Base-by-base conservation (phyloP, 164 flowering plant species). In the Echeveria elegans region DNA sequence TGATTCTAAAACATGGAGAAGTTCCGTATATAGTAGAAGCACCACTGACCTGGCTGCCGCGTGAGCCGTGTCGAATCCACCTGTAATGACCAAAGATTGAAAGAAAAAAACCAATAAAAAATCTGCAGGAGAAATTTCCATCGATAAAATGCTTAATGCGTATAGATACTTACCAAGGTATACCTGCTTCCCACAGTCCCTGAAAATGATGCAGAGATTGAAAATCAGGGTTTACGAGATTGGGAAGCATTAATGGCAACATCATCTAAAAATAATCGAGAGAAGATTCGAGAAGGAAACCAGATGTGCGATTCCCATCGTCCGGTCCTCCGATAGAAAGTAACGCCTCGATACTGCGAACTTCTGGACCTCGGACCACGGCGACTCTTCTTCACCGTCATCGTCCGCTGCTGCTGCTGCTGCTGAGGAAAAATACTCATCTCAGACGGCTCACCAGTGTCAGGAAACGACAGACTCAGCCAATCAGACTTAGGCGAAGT, bases 281-380 rank as follows among this genome's bases (percentile, higher is more conserved):
- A 43, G 47, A 16, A 43, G 16, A 2, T 56, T 28, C 0, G 6
- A 28, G 30, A 56, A 63, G n/a, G 47, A 23, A 15, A 89, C 97
- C 97, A 92, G 32, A 92, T 92, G 73, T 92, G 97, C 1, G 97
- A 92, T 70, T 92, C 97, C 96, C 97, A 91, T 70, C 97, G 72
- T 19, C 98, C 93, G 14, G 98, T 90, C 76, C 98, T 71, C 65
- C 98, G 76, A 69, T 92, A 92, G 71, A 92, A 92, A 18, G 98
- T 90, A 34, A 92, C 98, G 15, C 98, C 98, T 26, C 96, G 72
- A 69, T 88, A 92, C 79, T 92, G 93, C 3, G 96, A 90, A 77
- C 96, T 92, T 66, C 96, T 73, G 1, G 98, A 92, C 85, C 93
- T 78, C n/a, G 98, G 98, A 2, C 98, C 98, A 1, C 98, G 73